Conservation (phyloP, 2,329 filamentous ascomycete species). For the Penicillium sp. region DNA sequence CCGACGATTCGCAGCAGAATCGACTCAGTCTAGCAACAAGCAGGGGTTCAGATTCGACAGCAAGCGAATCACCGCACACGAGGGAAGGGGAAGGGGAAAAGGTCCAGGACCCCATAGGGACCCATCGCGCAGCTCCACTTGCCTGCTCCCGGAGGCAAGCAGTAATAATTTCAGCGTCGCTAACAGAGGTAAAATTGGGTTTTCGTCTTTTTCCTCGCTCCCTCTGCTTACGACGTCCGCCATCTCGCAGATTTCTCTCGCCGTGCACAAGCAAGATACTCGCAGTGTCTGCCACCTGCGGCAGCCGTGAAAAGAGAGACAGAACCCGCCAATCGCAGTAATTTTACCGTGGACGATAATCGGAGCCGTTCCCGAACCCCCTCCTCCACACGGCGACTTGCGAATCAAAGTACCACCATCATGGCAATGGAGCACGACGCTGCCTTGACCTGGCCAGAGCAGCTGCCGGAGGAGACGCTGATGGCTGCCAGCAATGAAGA, state of each 20-base stretch:
- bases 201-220: neutral
- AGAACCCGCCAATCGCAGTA: too few relatives aligned
- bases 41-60: too few relatives aligned
- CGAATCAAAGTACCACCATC: neutral
- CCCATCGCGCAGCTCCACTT: too few relatives aligned
- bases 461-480: conserved; percentile 37
- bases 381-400: neutral
- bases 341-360: neutral
- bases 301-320: neutral
- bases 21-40: too few relatives aligned
- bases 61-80: too few relatives aligned
- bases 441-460: conserved; percentile 37
- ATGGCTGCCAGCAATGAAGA: conserved; percentile 39
- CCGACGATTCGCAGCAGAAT: too few relatives aligned
- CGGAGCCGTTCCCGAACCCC: conserved; percentile 6
- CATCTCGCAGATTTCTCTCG: neutral
- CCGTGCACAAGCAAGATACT: neutral
- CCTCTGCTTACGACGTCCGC: neutral
- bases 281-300: conserved; percentile 19
- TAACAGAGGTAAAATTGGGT: neutral
- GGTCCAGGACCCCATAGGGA: too few relatives aligned
- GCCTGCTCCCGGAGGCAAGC: too few relatives aligned
- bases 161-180: too few relatives aligned
- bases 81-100: too few relatives aligned
- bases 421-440: conserved; percentile 37